Percentiles rank a stretch among this genome's conserved stretches.
These are phyloP conservation scores for Paramyrothecium roridum DNA, from an alignment of 2,329 filamentous ascomycete species.

Conservation along the genomic window DNA sequence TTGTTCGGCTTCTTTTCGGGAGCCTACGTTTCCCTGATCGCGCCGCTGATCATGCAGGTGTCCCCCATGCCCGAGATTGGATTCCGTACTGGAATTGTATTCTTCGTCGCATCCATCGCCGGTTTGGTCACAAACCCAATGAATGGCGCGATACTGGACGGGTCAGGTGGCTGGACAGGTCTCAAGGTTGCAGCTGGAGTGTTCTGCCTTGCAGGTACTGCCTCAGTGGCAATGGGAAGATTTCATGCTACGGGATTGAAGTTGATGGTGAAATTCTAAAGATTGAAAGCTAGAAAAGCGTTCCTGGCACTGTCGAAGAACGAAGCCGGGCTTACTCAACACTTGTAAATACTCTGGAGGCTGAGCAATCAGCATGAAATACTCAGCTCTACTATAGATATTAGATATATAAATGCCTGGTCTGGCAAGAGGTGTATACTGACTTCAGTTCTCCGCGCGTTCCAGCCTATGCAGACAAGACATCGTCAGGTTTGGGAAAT, in stretches of 20 bases:
- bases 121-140: conserved; percentile 19
- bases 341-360: too few species aligned
- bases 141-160: background rate
- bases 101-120: conserved; percentile 47
- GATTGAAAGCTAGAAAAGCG: background rate
- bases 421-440: too few species aligned
- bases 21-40: conserved; percentile 35
- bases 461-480: too few species aligned
- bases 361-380: too few species aligned
- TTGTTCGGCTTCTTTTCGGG: conserved; percentile 40
- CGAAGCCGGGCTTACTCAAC: too few species aligned
- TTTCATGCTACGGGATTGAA: background rate
- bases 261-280: background rate
- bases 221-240: background rate
- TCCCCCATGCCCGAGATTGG: conserved; percentile 50
- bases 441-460: too few species aligned
- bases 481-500: too few species aligned
- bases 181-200: background rate
- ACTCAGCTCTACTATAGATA: too few species aligned
- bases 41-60: conserved; percentile 45
- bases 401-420: too few species aligned
- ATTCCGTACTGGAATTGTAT: conserved; percentile 36
- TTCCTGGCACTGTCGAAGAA: too few species aligned
- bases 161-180: background rate
- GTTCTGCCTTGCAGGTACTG: background rate